These are phyloP conservation scores for Sarocladium kiliense DNA, from an alignment of 2,329 filamentous ascomycete genomes.

Conservation along the genomic window DNA sequence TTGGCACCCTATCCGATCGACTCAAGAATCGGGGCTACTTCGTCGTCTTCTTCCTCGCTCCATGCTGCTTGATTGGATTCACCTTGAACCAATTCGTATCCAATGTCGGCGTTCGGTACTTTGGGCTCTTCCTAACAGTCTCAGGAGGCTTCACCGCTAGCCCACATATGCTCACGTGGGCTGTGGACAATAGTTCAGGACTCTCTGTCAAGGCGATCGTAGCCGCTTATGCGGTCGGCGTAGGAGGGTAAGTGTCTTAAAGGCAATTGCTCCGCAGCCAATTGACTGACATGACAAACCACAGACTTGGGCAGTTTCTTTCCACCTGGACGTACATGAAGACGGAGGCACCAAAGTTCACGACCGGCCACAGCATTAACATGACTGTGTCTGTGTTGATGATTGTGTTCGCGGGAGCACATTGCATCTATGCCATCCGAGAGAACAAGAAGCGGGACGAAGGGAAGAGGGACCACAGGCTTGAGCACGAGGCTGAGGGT, in stretches of 20 bases:
- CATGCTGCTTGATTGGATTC: background rate
- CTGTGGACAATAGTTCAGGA: background rate
- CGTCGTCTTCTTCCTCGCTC: background rate
- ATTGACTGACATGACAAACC: background rate
- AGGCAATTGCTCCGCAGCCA: background rate
- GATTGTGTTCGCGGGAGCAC: background rate
- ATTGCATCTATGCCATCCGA: background rate
- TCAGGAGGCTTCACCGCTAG: background rate
- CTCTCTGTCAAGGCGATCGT: background rate
- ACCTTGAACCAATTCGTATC: background rate
- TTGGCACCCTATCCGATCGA: slow-evolving; percentile 10
- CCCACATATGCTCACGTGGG: background rate
- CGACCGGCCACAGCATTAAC: background rate
- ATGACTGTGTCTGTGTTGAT: background rate
- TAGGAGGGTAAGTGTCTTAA: background rate
- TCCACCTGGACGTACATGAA: background rate
- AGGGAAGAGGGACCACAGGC: background rate
- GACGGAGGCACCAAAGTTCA: background rate
- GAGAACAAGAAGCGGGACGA: background rate
- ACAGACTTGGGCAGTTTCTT: background rate
- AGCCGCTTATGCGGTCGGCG: background rate
- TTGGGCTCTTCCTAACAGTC: background rate
- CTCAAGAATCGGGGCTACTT: background rate
- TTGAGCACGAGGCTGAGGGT: background rate
- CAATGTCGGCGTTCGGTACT: background rate